A percentile compares a stretch with the other conserved stretches of the same genome.
Evolutionary conservation across 768 basidiomycete species (phyloP).

Genomic region (Tricholoma furcatifolium): DNA sequence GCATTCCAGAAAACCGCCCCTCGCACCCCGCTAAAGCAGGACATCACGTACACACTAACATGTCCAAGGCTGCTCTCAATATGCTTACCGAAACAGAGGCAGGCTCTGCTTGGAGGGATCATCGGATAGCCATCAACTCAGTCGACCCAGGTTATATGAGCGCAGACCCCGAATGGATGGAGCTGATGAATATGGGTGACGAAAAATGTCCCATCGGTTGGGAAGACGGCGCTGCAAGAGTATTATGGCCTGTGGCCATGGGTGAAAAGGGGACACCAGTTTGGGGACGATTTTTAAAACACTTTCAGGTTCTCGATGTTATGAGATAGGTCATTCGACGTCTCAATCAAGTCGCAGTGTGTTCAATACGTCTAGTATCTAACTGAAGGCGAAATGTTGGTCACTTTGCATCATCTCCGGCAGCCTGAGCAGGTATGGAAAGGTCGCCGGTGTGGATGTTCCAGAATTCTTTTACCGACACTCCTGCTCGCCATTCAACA

Average conservation of each 20-base stretch:
- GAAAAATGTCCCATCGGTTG: conserved; percentile 28
- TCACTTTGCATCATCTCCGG: background rate
- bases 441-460: background rate
- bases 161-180: conserved; percentile 31
- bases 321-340: conserved; percentile 13
- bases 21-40: conserved; percentile 23
- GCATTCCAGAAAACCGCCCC: conserved; percentile 27
- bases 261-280: conserved; percentile 27
- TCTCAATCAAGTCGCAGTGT: background rate
- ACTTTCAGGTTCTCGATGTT: conserved; percentile 26
- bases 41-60: conserved; percentile 35
- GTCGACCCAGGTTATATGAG: conserved; percentile 39
- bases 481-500: conserved; percentile 17
- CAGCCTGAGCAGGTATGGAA: background rate
- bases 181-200: conserved; percentile 21
- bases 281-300: conserved; percentile 35
- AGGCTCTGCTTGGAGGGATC: conserved; percentile 24
- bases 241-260: conserved; percentile 31
- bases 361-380: background rate
- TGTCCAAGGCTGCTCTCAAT: conserved; percentile 37
- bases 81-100: conserved; percentile 38
- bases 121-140: conserved; percentile 29
- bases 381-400: background rate
- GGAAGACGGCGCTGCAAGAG: conserved; percentile 33
- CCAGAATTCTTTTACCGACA: conserved; percentile 25